phyloP scores from a whole-genome alignment of 441 rosid species.

The Pelargonium australe region DNA sequence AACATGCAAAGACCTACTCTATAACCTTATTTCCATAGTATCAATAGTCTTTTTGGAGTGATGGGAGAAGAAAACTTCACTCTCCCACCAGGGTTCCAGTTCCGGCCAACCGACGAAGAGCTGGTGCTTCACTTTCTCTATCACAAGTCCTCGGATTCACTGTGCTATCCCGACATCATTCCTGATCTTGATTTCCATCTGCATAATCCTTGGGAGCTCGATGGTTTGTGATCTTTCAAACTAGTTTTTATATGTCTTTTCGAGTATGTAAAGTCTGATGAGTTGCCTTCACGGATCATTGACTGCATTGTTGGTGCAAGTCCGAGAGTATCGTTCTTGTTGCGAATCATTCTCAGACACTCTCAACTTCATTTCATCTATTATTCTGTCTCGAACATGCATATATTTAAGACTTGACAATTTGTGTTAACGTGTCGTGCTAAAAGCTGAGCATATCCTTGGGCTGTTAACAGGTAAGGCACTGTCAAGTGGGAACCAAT shows the following conservation, averaged over 20 bases:
- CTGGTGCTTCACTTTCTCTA: constrained; percentile 42
- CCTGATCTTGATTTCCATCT: constrained; percentile 28
- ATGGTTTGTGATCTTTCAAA: constrained; percentile 22
- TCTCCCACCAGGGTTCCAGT: constrained; percentile 47
- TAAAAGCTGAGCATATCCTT: neutral
- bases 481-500: constrained; percentile 29
- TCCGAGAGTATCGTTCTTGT: too few species aligned
- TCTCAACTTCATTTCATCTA: too few species aligned
- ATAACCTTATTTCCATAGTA: neutral
- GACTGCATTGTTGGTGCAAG: too few species aligned
- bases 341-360: too few species aligned
- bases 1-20: too few species aligned
- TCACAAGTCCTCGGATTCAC: constrained; percentile 25
- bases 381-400: too few species aligned
- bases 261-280: neutral
- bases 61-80: constrained; percentile 26
- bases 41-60: neutral
- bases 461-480: constrained; percentile 33
- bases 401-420: too few species aligned
- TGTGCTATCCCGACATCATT: constrained; percentile 28
- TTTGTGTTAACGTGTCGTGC: too few species aligned
- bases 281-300: too few species aligned
- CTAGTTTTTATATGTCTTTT: neutral
- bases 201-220: constrained; percentile 39
- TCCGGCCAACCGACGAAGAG: constrained; percentile 45